Percentiles rank a stretch among this genome's conserved stretches.
These are phyloP conservation scores for Apiospora koreana DNA, from an alignment of 2,329 filamentous ascomycete genomes.

Conservation along the genomic window DNA sequence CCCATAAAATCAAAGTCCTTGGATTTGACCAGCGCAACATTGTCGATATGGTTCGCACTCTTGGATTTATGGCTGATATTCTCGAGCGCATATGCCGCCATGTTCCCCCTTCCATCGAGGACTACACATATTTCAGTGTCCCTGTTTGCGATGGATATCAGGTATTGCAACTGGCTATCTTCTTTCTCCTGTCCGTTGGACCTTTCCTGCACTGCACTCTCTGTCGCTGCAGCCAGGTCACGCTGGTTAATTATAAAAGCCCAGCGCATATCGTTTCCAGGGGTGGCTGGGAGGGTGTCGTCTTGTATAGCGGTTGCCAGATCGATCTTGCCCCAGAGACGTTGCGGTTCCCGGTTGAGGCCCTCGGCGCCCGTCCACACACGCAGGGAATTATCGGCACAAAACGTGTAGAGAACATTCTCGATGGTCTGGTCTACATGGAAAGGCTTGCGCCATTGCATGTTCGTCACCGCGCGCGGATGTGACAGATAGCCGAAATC, in stretches of 20 bases:
- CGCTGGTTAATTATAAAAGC: conserved; percentile 82
- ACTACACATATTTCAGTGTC: conserved; percentile 86
- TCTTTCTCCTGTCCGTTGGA: conserved; percentile 60
- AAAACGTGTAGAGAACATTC: conserved; percentile 89
- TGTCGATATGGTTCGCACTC: conserved; percentile 73
- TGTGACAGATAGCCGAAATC: conserved; percentile 92
- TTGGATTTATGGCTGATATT: conserved; percentile 74
- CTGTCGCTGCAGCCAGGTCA: conserved; percentile 76
- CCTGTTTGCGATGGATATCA: conserved; percentile 83
- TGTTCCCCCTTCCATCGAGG: conserved; percentile 78
- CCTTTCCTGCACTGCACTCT: conserved; percentile 67
- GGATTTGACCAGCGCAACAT: conserved; percentile 75
- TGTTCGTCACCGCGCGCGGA: conserved; percentile 73
- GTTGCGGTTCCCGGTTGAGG: conserved; percentile 69
- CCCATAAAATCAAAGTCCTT: conserved; percentile 50
- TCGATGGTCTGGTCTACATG: conserved; percentile 77
- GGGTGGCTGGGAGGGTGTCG: conserved; percentile 21
- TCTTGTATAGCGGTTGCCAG: conserved; percentile 68
- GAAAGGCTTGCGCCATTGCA: conserved; percentile 83
- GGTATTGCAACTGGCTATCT: conserved; percentile 75
- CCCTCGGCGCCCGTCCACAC: conserved; percentile 82
- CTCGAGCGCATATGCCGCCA: conserved; percentile 93
- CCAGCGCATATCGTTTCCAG: conserved; percentile 53
- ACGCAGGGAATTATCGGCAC: conserved; percentile 75
- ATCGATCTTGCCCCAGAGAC: conserved; percentile 81